A percentile compares a stretch with the other conserved stretches of the same genome.
These are phyloP conservation scores for Pythium scleroteichum DNA, from an alignment of 352 stramenopile species.

Conservation along the genomic window DNA sequence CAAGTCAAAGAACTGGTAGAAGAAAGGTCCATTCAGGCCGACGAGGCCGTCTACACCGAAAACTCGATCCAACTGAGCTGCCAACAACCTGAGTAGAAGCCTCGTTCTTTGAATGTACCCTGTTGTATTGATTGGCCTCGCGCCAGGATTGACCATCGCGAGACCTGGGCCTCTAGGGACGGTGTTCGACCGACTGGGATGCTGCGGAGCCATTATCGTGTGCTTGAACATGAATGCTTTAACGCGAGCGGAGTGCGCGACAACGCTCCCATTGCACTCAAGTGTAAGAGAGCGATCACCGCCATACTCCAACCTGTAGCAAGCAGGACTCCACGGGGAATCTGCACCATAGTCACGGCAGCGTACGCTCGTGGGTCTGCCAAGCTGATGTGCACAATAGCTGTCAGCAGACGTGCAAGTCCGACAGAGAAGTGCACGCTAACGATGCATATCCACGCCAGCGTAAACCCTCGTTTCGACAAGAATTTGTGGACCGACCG, in stretches of 20 bases:
- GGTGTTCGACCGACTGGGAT: too few species aligned
- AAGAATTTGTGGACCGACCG: slow-evolving; percentile 7
- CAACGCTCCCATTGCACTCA: neutral
- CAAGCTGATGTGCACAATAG: neutral
- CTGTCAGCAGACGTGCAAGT: neutral
- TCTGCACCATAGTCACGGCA: slow-evolving; percentile 7
- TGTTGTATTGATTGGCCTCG: too few species aligned
- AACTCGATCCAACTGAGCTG: too few species aligned
- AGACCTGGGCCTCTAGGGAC: too few species aligned
- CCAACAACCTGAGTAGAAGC: too few species aligned
- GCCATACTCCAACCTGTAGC: slow-evolving; percentile 9
- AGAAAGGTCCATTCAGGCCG: slow-evolving; percentile 2
- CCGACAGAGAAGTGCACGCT: neutral
- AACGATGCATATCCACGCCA: neutral
- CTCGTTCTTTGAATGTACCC: too few species aligned
- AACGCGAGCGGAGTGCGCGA: neutral
- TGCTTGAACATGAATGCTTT: neutral
- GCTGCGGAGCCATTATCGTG: too few species aligned
- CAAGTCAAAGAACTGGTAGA: neutral
- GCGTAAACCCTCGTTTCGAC: neutral
- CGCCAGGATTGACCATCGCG: too few species aligned
- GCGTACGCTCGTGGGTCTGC: slow-evolving; percentile 1
- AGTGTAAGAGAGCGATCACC: slow-evolving; percentile 3
- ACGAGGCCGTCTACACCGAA: too few species aligned
- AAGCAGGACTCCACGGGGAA: neutral